Evolutionary conservation across 306 rosid species (phyloP).

Genomic region (Fragaria iinumae): DNA sequence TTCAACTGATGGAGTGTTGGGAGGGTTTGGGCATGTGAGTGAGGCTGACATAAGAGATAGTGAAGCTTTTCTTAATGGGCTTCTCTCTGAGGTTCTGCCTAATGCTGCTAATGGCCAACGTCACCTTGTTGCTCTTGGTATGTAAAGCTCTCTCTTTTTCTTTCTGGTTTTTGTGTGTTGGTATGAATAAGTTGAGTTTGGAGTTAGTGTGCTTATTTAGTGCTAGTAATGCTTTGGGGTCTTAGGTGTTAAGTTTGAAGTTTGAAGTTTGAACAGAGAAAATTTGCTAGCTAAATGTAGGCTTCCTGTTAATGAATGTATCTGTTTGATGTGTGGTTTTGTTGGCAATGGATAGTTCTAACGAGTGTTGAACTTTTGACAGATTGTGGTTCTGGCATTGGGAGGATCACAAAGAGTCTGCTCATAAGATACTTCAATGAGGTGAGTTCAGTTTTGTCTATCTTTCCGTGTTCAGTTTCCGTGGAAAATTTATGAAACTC

Average conservation of each 20-base stretch:
- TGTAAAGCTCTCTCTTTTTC: not conserved
- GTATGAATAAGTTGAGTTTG: not conserved
- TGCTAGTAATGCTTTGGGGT: not conserved
- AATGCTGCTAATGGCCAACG: slow-evolving; percentile 35
- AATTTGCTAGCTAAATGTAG: not conserved
- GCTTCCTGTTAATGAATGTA: not conserved
- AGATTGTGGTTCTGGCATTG: slow-evolving; percentile 99
- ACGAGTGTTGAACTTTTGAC: slow-evolving; percentile 24
- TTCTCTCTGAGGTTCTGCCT: slow-evolving; percentile 57
- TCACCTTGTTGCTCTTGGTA: slow-evolving; percentile 84
- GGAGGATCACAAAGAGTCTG: slow-evolving; percentile 84
- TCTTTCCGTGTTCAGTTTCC: slow-evolving; percentile 11
- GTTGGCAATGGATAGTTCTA: slow-evolving; percentile 13
- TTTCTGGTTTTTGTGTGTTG: not conserved
- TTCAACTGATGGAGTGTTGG: slow-evolving; percentile 81
- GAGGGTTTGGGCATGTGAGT: slow-evolving; percentile 71
- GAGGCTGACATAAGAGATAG: slow-evolving; percentile 68
- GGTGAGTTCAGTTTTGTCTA: slow-evolving; percentile 43
- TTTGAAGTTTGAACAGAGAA: not conserved
- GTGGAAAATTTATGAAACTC: not conserved
- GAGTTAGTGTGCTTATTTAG: not conserved
- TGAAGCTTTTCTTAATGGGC: slow-evolving; percentile 65
- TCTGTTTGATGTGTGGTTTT: not conserved
- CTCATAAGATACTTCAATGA: slow-evolving; percentile 80
- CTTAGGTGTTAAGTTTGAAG: not conserved